Evolutionary conservation across 352 stramenopile genomes (phyloP), one percentile per base, ranked within the genome.

Genomic region (Phytophthora ohioensis): DNA sequence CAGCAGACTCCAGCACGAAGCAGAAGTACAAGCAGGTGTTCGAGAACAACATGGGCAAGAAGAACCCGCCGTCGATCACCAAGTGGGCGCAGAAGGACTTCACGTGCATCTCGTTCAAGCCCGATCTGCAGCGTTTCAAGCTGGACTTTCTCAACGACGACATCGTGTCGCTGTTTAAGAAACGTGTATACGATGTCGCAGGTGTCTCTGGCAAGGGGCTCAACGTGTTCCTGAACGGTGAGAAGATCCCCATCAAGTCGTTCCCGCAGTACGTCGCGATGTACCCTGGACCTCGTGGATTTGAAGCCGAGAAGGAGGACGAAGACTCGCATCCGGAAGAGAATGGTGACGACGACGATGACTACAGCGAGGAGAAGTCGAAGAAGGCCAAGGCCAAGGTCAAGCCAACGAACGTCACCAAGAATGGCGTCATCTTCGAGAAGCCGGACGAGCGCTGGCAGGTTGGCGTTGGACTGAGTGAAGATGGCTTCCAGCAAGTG

Each of bases 71-170:
- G 10, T 85, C 89, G 12, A 94, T 99, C 49, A 91, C 88, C 13
- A 84, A 86, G 21, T 96, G 84, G 81, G 81, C 73, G 27, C 85
- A 83, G 35, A 94, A 88, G 45, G 94, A 98, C 62, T 99, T 92
- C 63, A 99, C 97, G 2, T 96, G 92, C 76, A 97, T 99, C 71
- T 96, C 94, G 12, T 99, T 99, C 84, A 95, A 95, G 48, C 98
- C 97, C 0, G 98, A 99, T 78, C 82, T 99, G 17, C 68, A 81
- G 34, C 87, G 91, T 8, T 98, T 99, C 66, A 95, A 97, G 69
- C 97, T 98, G 78, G 79, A 84, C 5, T 77, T 84, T 3, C 86
- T 99, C 27, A 93, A 98, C 60, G 75, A 93, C 6, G 94, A 99
- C 55, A 98, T 98, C 53, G 95, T 99, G 9, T 84, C 90, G 12